Conservation (phyloP, 2,329 filamentous ascomycete species). For the Claviceps fusiformis region DNA sequence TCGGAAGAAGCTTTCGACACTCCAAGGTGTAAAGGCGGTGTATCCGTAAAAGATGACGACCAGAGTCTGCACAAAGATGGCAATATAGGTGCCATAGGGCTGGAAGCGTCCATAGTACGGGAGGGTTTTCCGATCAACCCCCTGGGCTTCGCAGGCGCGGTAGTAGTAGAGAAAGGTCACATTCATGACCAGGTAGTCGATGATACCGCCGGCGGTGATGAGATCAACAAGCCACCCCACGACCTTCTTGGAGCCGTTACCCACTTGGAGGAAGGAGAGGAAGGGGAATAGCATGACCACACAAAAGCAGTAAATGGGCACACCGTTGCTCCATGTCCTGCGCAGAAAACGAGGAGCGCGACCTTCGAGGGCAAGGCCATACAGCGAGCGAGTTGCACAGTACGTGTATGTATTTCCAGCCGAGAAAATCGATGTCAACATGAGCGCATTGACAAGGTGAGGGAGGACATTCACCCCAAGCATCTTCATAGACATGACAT, state of each 20-base stretch:
- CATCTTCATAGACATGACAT: conserved; percentile 48
- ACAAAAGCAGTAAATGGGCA: conserved; percentile 44
- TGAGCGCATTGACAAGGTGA: conserved; percentile 42
- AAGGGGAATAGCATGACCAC: conserved; percentile 40
- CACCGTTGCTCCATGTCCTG: conserved; percentile 45
- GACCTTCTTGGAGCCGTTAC: conserved; percentile 32
- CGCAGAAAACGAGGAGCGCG: conserved; percentile 38
- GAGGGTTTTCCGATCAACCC: conserved; percentile 35
- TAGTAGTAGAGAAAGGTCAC: conserved; percentile 33
- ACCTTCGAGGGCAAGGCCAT: conserved; percentile 35
- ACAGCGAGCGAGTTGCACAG: conserved; percentile 35
- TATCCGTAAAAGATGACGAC: conserved; percentile 43
- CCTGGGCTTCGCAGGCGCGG: conserved; percentile 39
- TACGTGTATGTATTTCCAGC: conserved; percentile 39
- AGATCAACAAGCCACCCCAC: conserved; percentile 42
- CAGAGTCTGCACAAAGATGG: conserved; percentile 25
- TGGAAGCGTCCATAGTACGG: conserved; percentile 47
- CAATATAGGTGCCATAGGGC: conserved; percentile 41
- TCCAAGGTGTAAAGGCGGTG: conserved; percentile 35
- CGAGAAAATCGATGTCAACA: conserved; percentile 30
- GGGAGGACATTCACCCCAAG: conserved; percentile 39
- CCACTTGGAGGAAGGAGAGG: conserved; percentile 38
- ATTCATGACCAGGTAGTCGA: conserved; percentile 46
- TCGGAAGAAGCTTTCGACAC: conserved; percentile 31
- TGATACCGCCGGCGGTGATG: conserved; percentile 43